Percentiles rank a stretch among this genome's conserved stretches.
Conservation (phyloP, 2,329 filamentous ascomycete genomes). For the Leptographium radiaticola region DNA sequence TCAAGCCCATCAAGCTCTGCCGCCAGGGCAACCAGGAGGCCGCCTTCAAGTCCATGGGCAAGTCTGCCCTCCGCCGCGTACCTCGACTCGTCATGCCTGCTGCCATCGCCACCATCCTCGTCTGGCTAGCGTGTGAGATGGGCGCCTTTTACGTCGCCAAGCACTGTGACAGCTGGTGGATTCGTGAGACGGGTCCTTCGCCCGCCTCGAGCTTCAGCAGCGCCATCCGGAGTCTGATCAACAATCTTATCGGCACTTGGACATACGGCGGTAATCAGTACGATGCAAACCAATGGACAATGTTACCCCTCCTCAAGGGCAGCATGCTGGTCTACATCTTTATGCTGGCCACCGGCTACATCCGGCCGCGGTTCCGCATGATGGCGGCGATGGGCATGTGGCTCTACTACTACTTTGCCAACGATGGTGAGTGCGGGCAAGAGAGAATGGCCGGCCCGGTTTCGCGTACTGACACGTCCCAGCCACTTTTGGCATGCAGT, state of each 20-base stretch:
- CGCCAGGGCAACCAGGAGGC: constrained; percentile 38
- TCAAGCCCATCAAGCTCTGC: constrained; percentile 44
- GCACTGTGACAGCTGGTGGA: constrained; percentile 46
- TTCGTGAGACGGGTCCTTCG: constrained; percentile 34
- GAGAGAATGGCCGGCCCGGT: background rate
- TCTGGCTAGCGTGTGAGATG: constrained; percentile 39
- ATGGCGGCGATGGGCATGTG: constrained; percentile 31
- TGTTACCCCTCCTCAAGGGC: constrained; percentile 39
- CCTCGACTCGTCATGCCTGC: constrained; percentile 46
- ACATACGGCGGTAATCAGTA: constrained; percentile 34
- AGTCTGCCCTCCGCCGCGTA: constrained; percentile 43
- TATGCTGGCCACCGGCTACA: constrained; percentile 35
- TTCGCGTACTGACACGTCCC: constrained; percentile 5
- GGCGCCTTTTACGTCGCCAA: constrained; percentile 43
- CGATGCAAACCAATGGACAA: constrained; percentile 46
- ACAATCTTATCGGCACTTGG: constrained; percentile 38
- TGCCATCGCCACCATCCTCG: constrained; percentile 37
- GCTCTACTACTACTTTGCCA: constrained; percentile 33
- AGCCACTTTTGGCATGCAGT: constrained; percentile 41
- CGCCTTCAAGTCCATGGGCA: constrained; percentile 39
- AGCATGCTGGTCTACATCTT: constrained; percentile 42
- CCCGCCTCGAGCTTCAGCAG: constrained; percentile 23
- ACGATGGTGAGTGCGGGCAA: constrained; percentile 15
- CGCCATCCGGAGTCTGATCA: constrained; percentile 29
- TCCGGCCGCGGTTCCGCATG: constrained; percentile 36